A percentile compares a stretch with the other conserved stretches of the same genome.
phyloP scores from a whole-genome alignment of 1,284 basidiomycete species.

The Fomitopsis palustris region DNA sequence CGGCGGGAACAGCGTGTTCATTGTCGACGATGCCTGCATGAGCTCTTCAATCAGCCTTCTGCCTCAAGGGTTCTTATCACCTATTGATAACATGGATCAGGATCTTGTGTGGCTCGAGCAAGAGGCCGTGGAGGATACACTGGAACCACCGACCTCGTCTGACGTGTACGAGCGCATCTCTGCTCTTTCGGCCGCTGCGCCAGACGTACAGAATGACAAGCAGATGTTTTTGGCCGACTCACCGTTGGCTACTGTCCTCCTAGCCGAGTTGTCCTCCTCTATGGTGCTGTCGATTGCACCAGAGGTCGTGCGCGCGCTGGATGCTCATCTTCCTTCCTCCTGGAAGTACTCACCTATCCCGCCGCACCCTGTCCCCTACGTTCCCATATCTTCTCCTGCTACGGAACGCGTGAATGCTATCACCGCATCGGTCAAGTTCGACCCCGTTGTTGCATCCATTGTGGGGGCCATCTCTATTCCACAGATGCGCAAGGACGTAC shows the following conservation, averaged over 20 bases:
- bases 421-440: slow-evolving; percentile 48
- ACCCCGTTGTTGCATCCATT: slow-evolving; percentile 56
- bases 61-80: slow-evolving; percentile 9
- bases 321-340: slow-evolving; percentile 52
- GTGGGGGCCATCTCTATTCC: slow-evolving; percentile 62
- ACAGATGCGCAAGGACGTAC: slow-evolving; percentile 66
- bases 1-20: slow-evolving; percentile 45
- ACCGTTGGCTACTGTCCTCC: slow-evolving; percentile 26
- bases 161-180: slow-evolving; percentile 32
- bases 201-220: slow-evolving; percentile 1
- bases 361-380: slow-evolving; percentile 37
- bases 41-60: slow-evolving; percentile 15
- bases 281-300: slow-evolving; percentile 44
- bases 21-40: slow-evolving; percentile 32
- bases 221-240: slow-evolving; percentile 28
- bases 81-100: slow-evolving; percentile 7
- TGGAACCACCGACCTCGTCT: slow-evolving; percentile 14
- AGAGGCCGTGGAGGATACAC: slow-evolving; percentile 41
- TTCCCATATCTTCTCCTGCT: slow-evolving; percentile 51
- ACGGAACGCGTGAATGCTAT: slow-evolving; percentile 47
- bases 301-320: slow-evolving; percentile 36
- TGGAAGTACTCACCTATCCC: slow-evolving; percentile 60
- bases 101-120: slow-evolving; percentile 64
- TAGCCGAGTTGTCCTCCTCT: slow-evolving; percentile 39
- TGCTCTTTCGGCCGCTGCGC: slow-evolving; percentile 20